Base-by-base conservation (phyloP, 768 basidiomycete genomes). In the Boletus reticulatus region DNA sequence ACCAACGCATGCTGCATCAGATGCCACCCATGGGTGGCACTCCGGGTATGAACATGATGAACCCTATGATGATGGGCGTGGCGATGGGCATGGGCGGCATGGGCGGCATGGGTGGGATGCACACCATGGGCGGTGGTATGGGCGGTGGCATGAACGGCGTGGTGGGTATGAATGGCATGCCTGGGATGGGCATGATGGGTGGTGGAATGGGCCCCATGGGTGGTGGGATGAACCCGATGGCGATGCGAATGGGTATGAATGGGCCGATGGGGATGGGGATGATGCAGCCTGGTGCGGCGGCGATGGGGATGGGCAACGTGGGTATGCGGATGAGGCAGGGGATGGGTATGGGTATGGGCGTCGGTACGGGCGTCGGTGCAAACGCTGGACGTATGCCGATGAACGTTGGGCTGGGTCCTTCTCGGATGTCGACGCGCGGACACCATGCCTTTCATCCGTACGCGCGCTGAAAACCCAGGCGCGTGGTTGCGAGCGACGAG, bases 371-470 rank as follows among this genome's bases (percentile, higher is more conserved):
- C 24, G 66, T 72, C 54, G 61, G 56, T 20, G 55, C 64, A 20
- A 71, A 72, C 58, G 67, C 73, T 29, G 72, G 73, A n/a, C 71
- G 78, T 55, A 74, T 74, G 73, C 53, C 75, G 47, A 71, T 74
- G 71, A 74, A 71, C 62, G 45, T 69, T 47, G 81, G 75, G 24
- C 67, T 73, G 54, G 83, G 76, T n/a, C 82, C 79, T 14, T 73
- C 77, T 50, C 75, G 80, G 8, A 74, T 76, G 67, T 76, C 73
- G 51, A 77, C 61, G 27, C 76, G 82, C 20, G 84, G 84, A 54
- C 82, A 84, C 58, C 81, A 83, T 59, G 76, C 75, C 55, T 86
- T 83, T 70, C 84, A 86, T 69, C 84, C 84, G n/a, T 86, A 86
- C 65, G 76, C 83, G 51, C 77, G 84, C 62, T 84, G 52, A 42